phyloP scores from a whole-genome alignment of 2,329 filamentous ascomycete genomes.

The Fusarium citri region DNA sequence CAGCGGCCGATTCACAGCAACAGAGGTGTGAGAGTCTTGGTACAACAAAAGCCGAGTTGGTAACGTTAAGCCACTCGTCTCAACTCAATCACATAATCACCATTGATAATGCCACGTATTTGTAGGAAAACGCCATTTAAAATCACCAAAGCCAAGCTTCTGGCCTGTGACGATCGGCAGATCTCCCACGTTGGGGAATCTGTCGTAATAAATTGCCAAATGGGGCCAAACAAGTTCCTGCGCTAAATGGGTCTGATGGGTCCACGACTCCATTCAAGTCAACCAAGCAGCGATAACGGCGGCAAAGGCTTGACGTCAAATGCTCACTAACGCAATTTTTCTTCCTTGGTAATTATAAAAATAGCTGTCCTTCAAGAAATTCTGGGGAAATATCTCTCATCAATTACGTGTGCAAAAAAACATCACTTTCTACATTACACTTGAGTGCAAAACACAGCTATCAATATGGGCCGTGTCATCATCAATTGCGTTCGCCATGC shows the following conservation, averaged over 20 bases:
- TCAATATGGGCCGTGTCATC: constrained; percentile 22
- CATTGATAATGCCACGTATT: background rate
- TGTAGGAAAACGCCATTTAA: background rate
- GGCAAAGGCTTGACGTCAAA: constrained; percentile 1
- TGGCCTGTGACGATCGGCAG: constrained; percentile 17
- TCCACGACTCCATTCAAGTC: background rate
- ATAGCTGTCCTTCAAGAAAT: background rate
- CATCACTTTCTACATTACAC: background rate
- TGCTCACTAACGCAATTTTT: background rate
- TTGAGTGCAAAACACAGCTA: background rate
- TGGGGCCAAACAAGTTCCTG: background rate
- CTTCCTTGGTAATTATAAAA: background rate
- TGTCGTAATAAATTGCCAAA: constrained; percentile 32
- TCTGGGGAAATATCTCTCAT: background rate
- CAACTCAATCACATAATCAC: background rate
- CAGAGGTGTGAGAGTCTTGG: background rate
- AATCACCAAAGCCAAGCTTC: background rate
- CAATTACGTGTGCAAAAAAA: background rate
- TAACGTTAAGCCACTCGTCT: background rate
- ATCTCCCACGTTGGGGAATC: constrained; percentile 27
- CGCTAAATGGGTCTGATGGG: constrained; percentile 23
- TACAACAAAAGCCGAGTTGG: background rate
- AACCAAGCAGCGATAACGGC: constrained; percentile 11
- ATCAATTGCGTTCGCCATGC: constrained; percentile 35
- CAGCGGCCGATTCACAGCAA: background rate